Percentiles rank a stretch among this genome's conserved stretches.
phyloP scores from a whole-genome alignment of 164 flowering plant genomes.

The Vitis riparia region DNA sequence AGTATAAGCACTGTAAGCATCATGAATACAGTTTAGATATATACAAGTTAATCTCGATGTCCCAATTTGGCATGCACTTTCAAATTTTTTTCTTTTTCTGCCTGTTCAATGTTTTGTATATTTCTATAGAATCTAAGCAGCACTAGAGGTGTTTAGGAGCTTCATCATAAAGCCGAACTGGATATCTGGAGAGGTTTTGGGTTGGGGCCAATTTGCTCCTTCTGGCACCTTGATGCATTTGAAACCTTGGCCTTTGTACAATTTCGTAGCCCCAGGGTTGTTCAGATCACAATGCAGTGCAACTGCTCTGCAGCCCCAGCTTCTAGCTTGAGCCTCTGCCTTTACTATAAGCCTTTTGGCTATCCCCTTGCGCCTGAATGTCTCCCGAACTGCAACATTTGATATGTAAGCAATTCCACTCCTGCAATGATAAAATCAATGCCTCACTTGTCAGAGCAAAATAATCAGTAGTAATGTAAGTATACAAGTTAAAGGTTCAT shows the following conservation, averaged over 20 bases:
- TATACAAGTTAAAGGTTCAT: not conserved
- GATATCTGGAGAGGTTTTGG: slow-evolving; percentile 67
- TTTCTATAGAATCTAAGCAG: slow-evolving; percentile 2
- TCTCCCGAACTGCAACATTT: slow-evolving; percentile 90
- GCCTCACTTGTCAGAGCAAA: not conserved
- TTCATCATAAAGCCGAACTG: slow-evolving; percentile 93
- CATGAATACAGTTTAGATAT: not conserved
- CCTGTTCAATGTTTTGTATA: not conserved
- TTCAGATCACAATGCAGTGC: slow-evolving; percentile 82
- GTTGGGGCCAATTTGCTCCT: slow-evolving; percentile 93
- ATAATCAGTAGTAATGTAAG: not conserved
- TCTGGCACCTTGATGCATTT: slow-evolving; percentile 79
- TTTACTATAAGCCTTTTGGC: slow-evolving; percentile 70
- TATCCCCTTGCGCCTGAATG: slow-evolving; percentile 78
- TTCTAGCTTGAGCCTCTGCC: slow-evolving; percentile 79
- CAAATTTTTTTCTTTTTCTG: not conserved
- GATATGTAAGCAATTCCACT: slow-evolving; percentile 93
- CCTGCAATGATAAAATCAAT: slow-evolving; percentile 35
- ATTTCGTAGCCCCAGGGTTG: slow-evolving; percentile 67
- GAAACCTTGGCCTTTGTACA: slow-evolving; percentile 81
- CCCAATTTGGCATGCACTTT: not conserved
- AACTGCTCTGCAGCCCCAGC: slow-evolving; percentile 89
- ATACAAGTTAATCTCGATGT: not conserved
- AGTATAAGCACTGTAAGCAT: too few relatives aligned
- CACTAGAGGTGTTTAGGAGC: slow-evolving; percentile 42